A percentile compares a stretch with the other conserved stretches of the same genome.
These are phyloP conservation scores for Aaosphaeria arxii DNA, from an alignment of 2,329 filamentous ascomycete genomes.

Conservation along the genomic window DNA sequence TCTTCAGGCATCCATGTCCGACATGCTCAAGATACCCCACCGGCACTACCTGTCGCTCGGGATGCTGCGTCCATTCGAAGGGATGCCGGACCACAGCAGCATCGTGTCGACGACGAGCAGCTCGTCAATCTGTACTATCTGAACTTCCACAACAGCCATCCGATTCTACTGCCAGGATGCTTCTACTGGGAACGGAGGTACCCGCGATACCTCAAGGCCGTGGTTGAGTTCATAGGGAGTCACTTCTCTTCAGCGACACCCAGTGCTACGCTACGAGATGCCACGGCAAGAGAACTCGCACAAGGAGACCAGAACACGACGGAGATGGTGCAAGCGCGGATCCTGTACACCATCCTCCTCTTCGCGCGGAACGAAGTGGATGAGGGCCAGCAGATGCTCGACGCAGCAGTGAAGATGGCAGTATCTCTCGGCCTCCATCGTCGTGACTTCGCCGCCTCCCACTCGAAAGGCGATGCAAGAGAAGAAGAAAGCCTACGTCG, in stretches of 20 bases:
- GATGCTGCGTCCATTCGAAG: too few relatives aligned
- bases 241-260: slow-evolving; percentile 45
- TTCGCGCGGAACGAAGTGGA: slow-evolving; percentile 69
- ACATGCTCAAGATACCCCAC: not conserved
- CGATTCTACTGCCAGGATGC: slow-evolving; percentile 48
- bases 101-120: slow-evolving; percentile 8
- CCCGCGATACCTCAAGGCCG: slow-evolving; percentile 44
- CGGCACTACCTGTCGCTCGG: not conserved
- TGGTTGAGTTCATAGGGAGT: slow-evolving; percentile 51
- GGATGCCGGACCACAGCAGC: not conserved
- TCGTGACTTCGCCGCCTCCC: slow-evolving; percentile 58
- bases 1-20: not conserved
- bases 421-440: slow-evolving; percentile 72
- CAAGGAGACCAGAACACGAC: slow-evolving; percentile 10
- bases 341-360: slow-evolving; percentile 70
- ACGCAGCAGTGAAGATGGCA: slow-evolving; percentile 65
- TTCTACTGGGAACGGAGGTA: slow-evolving; percentile 35
- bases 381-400: slow-evolving; percentile 63
- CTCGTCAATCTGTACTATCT: slow-evolving; percentile 51
- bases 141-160: slow-evolving; percentile 52
- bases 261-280: slow-evolving; percentile 35
- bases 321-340: slow-evolving; percentile 69
- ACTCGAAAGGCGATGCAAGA: slow-evolving; percentile 61
- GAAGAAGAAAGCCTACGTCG: slow-evolving; percentile 77
- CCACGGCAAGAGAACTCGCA: slow-evolving; percentile 7